Evolutionary conservation across 306 rosid species (phyloP), one percentile per base, ranked within the genome.

Genomic region (Pueraria montana): DNA sequence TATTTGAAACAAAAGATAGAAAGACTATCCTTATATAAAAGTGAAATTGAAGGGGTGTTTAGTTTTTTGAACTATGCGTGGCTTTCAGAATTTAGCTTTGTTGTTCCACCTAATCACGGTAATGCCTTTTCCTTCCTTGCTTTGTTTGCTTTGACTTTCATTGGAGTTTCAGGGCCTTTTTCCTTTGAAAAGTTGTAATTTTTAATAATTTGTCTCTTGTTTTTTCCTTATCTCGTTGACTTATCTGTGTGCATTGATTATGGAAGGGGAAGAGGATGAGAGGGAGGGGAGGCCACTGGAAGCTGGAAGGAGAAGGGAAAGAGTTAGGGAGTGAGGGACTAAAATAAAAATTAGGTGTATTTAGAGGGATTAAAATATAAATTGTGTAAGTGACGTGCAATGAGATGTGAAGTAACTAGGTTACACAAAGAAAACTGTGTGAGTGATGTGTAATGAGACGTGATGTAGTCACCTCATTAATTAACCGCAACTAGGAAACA

Each of bases 81-180:
- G 84, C 72, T 76, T 76, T 73, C 86, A 93, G 98, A 95, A 5
- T 17, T 16, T 50, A 50, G 56, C 56, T 48, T 4, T 36, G 40
- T 48, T 48, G 53, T 48, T 48, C 7, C 53, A 13, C 18, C 53
- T 48, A 14, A 48, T 48, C 18, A 52, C 10, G 3, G 9, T 3
- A 49, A 23, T 58, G 30, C 0, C 3, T 23, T 58, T 58, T 58
- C 64, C 16, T 21, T 58, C 5, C 64, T 23, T 59, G 65, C 34
- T 56, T 20, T 21, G 62, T 3, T 21, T 21, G 8, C 26, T 11
- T 23, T 59, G 7, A 24, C 8, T 11, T 59, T 1, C 20, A 0
- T 75, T 30, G 34, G 34, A 30, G 18, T 56, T 59, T 61, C 26
- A 20, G 52, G 3, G 2, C 10, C 24, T 23, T 23, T 36, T 38